Conservation (phyloP, 192 early-diverging fungal species). For the Geranomyces variabilis region DNA sequence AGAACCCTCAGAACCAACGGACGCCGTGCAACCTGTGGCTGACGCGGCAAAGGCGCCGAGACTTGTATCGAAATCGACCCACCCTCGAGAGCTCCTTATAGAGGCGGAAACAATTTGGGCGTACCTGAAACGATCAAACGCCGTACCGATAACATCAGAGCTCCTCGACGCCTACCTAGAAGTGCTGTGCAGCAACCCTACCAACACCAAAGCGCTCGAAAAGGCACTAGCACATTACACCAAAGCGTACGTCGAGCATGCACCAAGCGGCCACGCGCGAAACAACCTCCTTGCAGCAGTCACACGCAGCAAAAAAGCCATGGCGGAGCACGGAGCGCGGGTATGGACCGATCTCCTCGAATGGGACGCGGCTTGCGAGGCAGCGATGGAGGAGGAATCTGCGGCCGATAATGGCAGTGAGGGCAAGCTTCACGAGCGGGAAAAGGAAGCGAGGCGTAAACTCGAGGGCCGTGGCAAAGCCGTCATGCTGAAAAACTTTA, state of each 20-base stretch:
- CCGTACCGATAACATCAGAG: constrained; percentile 2
- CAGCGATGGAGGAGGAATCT: constrained; percentile 13
- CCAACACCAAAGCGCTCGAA: not conserved
- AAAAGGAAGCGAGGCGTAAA: constrained; percentile 1
- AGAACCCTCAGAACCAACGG: not conserved
- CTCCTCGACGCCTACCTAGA: constrained; percentile 16
- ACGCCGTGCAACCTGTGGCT: not conserved
- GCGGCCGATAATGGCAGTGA: not conserved
- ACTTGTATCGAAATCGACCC: not conserved
- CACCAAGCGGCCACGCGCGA: constrained; percentile 13
- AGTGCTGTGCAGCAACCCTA: not conserved
- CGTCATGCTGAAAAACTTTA: constrained; percentile 30
- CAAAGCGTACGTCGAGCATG: not conserved
- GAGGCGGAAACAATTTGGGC: constrained; percentile 7
- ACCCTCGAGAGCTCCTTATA: not conserved
- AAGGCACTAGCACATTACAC: not conserved
- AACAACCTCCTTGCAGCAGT: constrained; percentile 6
- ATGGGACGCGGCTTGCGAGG: constrained; percentile 40
- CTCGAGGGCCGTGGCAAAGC: constrained; percentile 22
- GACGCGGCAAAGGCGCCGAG: not conserved
- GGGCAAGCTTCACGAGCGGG: not conserved
- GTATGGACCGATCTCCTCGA: constrained; percentile 37
- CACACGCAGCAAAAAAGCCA: constrained; percentile 16
- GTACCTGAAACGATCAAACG: not conserved
- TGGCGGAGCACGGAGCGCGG: constrained; percentile 18